Percentiles rank a stretch among this genome's conserved stretches.
Evolutionary conservation across 176 grass and related monocot genomes (phyloP).

Genomic region (Oryza officinalis): DNA sequence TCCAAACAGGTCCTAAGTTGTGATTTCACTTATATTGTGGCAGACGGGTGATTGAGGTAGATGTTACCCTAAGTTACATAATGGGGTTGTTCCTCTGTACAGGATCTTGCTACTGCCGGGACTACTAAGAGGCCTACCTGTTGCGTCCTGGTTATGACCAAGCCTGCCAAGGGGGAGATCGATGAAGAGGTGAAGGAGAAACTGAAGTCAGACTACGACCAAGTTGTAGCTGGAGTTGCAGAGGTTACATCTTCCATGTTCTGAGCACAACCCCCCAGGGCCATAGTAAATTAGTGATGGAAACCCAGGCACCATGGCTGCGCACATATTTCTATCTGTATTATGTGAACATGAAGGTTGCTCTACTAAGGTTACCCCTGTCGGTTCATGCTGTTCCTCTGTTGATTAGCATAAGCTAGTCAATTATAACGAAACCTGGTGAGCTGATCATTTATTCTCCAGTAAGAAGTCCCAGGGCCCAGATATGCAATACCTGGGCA

Average conservation of each 20-base stretch:
- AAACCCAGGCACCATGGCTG: not conserved
- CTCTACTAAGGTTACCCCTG: not conserved
- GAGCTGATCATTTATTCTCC: not conserved
- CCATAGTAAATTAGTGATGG: not conserved
- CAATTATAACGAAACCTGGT: not conserved
- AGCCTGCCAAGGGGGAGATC: conserved; percentile 83
- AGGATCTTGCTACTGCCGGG: conserved; percentile 82
- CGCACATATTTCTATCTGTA: not conserved
- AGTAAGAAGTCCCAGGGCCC: not conserved
- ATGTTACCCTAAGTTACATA: not conserved
- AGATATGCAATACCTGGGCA: not conserved
- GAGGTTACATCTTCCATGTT: conserved; percentile 60
- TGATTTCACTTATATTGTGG: not conserved
- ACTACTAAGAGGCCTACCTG: conserved; percentile 90
- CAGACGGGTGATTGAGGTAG: not conserved
- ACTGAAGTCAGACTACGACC: conserved; percentile 67
- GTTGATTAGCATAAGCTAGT: conserved; percentile 24
- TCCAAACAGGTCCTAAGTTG: no score
- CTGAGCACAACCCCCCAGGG: conserved; percentile 36
- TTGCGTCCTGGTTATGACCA: conserved; percentile 76
- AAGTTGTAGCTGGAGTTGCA: conserved; percentile 61
- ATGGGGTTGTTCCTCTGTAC: not conserved
- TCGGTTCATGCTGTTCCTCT: not conserved
- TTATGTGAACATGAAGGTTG: conserved; percentile 23
- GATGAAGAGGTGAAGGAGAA: conserved; percentile 78